Percentiles rank a stretch among this genome's conserved stretches.
Evolutionary conservation across 2,329 filamentous ascomycete genomes (phyloP).

Genomic region (Annulohypoxylon truncatum): DNA sequence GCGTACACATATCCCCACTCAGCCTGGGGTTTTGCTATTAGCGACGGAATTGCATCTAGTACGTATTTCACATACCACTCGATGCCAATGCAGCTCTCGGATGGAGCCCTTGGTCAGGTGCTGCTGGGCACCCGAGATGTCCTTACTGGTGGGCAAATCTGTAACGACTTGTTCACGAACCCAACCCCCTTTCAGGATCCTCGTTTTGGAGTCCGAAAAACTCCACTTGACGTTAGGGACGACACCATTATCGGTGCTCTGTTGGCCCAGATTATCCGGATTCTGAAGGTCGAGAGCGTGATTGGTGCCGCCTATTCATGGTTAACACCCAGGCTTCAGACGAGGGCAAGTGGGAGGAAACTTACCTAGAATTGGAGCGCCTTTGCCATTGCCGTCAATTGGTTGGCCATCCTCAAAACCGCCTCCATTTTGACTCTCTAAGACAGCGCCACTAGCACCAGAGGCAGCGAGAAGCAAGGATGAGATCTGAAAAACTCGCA

Average conservation of each 20-base stretch:
- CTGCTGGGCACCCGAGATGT: constrained; percentile 75
- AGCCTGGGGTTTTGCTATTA: constrained; percentile 56
- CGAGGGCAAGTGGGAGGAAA: background rate
- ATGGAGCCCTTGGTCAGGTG: constrained; percentile 74
- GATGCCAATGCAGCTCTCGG: constrained; percentile 75
- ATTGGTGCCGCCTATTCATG: constrained; percentile 69
- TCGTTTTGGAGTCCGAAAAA: constrained; percentile 75
- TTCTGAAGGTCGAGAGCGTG: constrained; percentile 70
- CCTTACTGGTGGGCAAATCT: constrained; percentile 73
- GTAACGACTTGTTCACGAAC: constrained; percentile 73
- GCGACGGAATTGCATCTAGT: background rate
- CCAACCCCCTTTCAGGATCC: constrained; percentile 73
- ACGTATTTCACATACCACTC: constrained; percentile 61
- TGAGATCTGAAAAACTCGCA: constrained; percentile 39
- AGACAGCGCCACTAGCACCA: constrained; percentile 36
- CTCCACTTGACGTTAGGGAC: constrained; percentile 77
- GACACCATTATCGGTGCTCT: constrained; percentile 70
- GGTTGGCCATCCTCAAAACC: constrained; percentile 66
- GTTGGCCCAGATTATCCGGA: constrained; percentile 70
- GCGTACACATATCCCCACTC: constrained; percentile 73
- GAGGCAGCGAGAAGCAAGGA: constrained; percentile 38
- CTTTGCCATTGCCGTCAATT: constrained; percentile 67
- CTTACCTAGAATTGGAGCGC: constrained; percentile 67
- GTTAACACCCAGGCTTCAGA: constrained; percentile 9
- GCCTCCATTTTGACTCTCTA: constrained; percentile 43